Base-by-base conservation (phyloP, 2,329 filamentous ascomycete species). In the Fusarium caatingaense region DNA sequence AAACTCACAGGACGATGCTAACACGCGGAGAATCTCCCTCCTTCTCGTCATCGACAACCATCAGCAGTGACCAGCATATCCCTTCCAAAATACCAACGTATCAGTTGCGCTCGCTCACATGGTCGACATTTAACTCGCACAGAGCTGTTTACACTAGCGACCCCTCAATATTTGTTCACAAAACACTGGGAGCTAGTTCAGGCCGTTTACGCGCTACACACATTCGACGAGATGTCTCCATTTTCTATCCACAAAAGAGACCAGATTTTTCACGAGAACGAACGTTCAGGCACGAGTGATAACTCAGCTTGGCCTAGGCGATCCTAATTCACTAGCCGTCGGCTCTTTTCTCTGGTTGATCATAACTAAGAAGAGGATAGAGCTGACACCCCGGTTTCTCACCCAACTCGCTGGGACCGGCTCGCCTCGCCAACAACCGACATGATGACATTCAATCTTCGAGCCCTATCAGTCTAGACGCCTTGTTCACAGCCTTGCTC, bases 351-450 rank as follows among this genome's bases (percentile, higher is more conserved):
- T 41, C 44, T 23, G 21, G 64, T 50, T 71, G 68, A 71, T 66
- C 64, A 62, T 64, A 49, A 37, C 68, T 71, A 18, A 37, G 56
- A 69, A 50, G 50, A 71, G 68, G 32, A 59, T 56, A 62, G 64
- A 56, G 46, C 64, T 59, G 32, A 25, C 30, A 60, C 68, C 73
- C 71, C 44, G 51, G 72, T 45, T 51, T 54, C 56, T 69, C 56
- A 63, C 51, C 72, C 73, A 75, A 72, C 56, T 72, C 65, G 61
- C 68, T 64, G 73, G 72, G 71, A 72, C 72, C 64, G 71, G 73
- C 72, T 74, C 73, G 71, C 73, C 72, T 75, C 69, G 72, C 53
- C 40, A 64, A 60, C 51, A 75, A 65, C 71, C 73, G 73, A 75
- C 62, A 75, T 75, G 69, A 75, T 75, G 69, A 72, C 64, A 73